A percentile compares a stretch with the other conserved stretches of the same genome.
Evolutionary conservation across 2,329 filamentous ascomycete genomes (phyloP).

Genomic region (Trichoderma koningii): DNA sequence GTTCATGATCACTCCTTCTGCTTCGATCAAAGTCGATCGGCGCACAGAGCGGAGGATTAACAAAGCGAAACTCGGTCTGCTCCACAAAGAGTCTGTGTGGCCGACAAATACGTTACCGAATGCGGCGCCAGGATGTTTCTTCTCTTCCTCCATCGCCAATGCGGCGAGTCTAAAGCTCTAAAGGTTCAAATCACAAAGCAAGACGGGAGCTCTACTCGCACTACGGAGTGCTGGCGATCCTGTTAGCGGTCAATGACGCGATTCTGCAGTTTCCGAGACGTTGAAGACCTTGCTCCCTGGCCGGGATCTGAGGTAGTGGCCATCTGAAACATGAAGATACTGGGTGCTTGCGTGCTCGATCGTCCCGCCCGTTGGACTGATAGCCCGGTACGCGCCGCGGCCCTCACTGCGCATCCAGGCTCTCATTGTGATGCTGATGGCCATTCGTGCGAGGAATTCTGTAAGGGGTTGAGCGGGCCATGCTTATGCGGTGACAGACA

Average conservation of each 20-base stretch:
- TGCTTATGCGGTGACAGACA: conserved; percentile 6
- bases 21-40: conserved; percentile 10
- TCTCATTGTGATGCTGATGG: conserved; percentile 10
- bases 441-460: conserved; percentile 8
- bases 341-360: conserved; percentile 35
- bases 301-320: neutral
- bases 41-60: conserved; percentile 11
- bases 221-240: neutral
- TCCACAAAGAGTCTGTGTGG: neutral
- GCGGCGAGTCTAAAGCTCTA: neutral
- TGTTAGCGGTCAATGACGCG: neutral
- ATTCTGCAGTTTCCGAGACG: conserved; percentile 21
- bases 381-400: conserved; percentile 22
- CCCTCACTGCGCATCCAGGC: conserved; percentile 1
- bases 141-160: neutral
- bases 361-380: conserved; percentile 33
- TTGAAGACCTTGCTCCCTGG: conserved; percentile 24
- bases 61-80: neutral
- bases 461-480: conserved; percentile 17
- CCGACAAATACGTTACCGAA: neutral
- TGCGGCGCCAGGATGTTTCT: neutral
- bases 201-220: too few species aligned
- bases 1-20: neutral
- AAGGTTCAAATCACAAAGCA: neutral
- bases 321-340: conserved; percentile 30